These are phyloP conservation scores for Rubus parviflorus DNA, from an alignment of 306 rosid genomes.

Conservation along the genomic window DNA sequence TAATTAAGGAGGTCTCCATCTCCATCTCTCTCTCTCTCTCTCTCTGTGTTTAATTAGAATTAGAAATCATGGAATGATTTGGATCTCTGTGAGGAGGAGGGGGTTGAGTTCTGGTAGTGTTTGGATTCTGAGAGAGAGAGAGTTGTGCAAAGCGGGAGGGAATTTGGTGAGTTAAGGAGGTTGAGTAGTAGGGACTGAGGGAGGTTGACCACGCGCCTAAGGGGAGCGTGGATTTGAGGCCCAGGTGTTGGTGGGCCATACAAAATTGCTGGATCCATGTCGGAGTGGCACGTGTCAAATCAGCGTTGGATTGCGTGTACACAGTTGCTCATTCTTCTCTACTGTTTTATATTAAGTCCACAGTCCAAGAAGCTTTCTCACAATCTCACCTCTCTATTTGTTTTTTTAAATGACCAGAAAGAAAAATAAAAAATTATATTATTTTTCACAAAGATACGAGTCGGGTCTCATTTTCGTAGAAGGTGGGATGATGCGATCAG, in stretches of 20 bases:
- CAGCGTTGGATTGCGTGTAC: not conserved
- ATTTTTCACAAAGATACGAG: too few species aligned
- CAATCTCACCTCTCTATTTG: too few species aligned
- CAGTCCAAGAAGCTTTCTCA: too few species aligned
- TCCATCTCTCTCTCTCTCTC: not conserved
- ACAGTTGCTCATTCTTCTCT: too few species aligned
- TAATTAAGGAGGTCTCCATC: constrained; percentile 11
- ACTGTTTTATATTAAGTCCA: too few species aligned
- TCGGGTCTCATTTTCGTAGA: too few species aligned
- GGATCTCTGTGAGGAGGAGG: too few species aligned
- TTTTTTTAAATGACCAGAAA: too few species aligned
- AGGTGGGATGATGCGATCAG: too few species aligned
- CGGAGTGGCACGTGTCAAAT: not conserved
- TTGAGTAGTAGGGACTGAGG: not conserved
- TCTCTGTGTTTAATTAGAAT: not conserved
- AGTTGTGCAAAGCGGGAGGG: not conserved
- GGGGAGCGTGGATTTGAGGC: not conserved
- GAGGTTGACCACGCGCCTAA: not conserved
- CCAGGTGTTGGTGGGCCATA: not conserved
- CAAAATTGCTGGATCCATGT: not conserved
- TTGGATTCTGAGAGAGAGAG: constrained; percentile 16
- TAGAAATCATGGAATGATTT: not conserved
- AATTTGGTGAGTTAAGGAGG: not conserved
- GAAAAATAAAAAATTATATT: too few species aligned
- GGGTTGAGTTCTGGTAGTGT: not conserved